phyloP scores from a whole-genome alignment of 2,329 filamentous ascomycete genomes.

The Fusarium pseudocircinatum region DNA sequence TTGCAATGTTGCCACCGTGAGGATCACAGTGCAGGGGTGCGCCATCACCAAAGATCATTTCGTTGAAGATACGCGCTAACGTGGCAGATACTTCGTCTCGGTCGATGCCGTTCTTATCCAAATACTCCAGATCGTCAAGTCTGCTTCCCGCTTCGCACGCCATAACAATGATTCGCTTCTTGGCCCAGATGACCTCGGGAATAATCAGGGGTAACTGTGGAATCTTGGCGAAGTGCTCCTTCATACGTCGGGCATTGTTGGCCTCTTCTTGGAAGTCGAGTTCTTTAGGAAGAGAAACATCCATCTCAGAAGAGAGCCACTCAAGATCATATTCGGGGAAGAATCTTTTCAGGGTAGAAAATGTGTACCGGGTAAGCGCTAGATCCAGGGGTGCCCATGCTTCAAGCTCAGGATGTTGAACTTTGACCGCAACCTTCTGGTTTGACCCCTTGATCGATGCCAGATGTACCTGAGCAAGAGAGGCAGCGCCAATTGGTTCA shows the following conservation, averaged over 20 bases:
- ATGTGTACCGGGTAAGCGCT: constrained; percentile 86
- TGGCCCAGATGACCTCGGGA: constrained; percentile 89
- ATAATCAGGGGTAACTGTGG: constrained; percentile 85
- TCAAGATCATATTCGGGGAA: constrained; percentile 98
- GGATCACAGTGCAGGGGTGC: constrained; percentile 96
- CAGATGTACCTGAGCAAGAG: constrained; percentile 91
- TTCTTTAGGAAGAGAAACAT: constrained; percentile 87
- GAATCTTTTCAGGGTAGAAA: constrained; percentile 87
- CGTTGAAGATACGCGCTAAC: constrained; percentile 93
- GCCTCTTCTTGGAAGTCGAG: constrained; percentile 90
- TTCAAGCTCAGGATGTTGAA: constrained; percentile 89
- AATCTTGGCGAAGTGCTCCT: constrained; percentile 81
- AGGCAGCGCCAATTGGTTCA: constrained; percentile 89
- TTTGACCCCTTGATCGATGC: constrained; percentile 84
- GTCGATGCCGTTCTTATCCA: constrained; percentile 88
- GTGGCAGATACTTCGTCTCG: constrained; percentile 95
- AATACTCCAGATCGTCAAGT: constrained; percentile 86
- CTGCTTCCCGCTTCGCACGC: constrained; percentile 87
- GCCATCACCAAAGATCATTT: constrained; percentile 95
- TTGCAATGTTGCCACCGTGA: constrained; percentile 94
- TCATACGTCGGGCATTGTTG: constrained; percentile 80
- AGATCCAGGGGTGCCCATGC: constrained; percentile 93
- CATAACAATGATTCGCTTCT: constrained; percentile 92
- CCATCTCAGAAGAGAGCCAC: constrained; percentile 95
- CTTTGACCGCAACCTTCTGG: constrained; percentile 92